Evolutionary conservation across 495 filamentous ascomycete species (phyloP).

Genomic region (Xylaria curta): DNA sequence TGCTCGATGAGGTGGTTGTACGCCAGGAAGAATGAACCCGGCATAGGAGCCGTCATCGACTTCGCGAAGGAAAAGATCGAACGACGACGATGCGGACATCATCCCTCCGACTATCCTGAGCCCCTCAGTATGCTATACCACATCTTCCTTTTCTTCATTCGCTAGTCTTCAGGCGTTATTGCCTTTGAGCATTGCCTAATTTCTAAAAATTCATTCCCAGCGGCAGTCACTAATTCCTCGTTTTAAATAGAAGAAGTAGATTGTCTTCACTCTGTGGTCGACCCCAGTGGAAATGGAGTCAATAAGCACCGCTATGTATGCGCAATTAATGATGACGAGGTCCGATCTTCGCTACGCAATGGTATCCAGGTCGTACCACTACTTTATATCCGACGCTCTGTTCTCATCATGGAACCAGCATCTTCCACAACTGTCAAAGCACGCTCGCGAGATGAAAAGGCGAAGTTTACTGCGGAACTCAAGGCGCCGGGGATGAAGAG

Average conservation of each 20-base stretch:
- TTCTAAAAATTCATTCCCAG: background rate
- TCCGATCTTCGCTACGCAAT: conserved; percentile 59
- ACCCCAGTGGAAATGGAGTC: conserved; percentile 68
- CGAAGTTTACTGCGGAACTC: conserved; percentile 77
- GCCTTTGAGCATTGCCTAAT: background rate
- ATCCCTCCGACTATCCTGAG: conserved; percentile 70
- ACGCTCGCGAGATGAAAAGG: conserved; percentile 70
- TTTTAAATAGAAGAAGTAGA: conserved; percentile 59
- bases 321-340: conserved; percentile 71
- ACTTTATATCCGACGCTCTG: conserved; percentile 80
- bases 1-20: conserved; percentile 75
- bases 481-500: conserved; percentile 58
- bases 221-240: background rate
- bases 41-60: conserved; percentile 65
- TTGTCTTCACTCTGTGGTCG: conserved; percentile 80
- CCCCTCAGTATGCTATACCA: conserved; percentile 56
- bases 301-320: conserved; percentile 95
- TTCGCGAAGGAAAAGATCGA: conserved; percentile 73
- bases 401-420: conserved; percentile 86
- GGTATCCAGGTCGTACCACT: conserved; percentile 73
- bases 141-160: background rate
- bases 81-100: conserved; percentile 87
- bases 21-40: conserved; percentile 57
- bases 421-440: conserved; percentile 65
- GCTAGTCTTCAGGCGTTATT: background rate